Percentiles rank a stretch among this genome's conserved stretches.
These are phyloP conservation scores for Scheffersomyces amazonensis DNA, from an alignment of 805 yeast species.

Conservation along the genomic window DNA sequence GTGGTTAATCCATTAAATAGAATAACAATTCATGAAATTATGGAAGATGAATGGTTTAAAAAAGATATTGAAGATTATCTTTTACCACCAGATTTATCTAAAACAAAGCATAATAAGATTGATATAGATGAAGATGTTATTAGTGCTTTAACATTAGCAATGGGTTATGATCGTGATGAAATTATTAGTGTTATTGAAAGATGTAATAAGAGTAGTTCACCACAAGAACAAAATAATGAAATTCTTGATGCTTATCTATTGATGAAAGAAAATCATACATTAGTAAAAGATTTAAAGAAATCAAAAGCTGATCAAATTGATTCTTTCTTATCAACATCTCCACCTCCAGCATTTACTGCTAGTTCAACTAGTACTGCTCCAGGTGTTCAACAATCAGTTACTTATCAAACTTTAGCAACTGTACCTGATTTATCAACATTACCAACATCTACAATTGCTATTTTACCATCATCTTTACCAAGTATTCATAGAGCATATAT, in stretches of 20 bases:
- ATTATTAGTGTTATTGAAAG: conserved; percentile 67
- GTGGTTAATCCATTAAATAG: conserved; percentile 93
- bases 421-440: conserved; percentile 48
- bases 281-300: conserved; percentile 64
- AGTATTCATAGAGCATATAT: conserved; percentile 92
- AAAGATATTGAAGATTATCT: conserved; percentile 77
- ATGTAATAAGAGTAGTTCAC: conserved; percentile 34
- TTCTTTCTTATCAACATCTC: conserved; percentile 57
- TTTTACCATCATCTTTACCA: conserved; percentile 90
- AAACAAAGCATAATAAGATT: conserved; percentile 32
- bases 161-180: conserved; percentile 88
- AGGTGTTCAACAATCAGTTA: conserved; percentile 43
- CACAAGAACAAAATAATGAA: conserved; percentile 52
- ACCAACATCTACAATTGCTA: conserved; percentile 82
- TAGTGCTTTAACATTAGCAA: conserved; percentile 67
- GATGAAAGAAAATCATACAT: conserved; percentile 72
- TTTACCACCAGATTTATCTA: conserved; percentile 52
- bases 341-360: conserved; percentile 46
- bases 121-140: conserved; percentile 76
- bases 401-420: conserved; percentile 46
- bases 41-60: conserved; percentile 93
- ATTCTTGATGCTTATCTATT: conserved; percentile 82
- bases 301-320: conserved; percentile 51
- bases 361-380: conserved; percentile 32
- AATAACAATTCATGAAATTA: conserved; percentile 86